Base-by-base conservation (phyloP, 2,329 filamentous ascomycete species). In the Aspergillus sp. region DNA sequence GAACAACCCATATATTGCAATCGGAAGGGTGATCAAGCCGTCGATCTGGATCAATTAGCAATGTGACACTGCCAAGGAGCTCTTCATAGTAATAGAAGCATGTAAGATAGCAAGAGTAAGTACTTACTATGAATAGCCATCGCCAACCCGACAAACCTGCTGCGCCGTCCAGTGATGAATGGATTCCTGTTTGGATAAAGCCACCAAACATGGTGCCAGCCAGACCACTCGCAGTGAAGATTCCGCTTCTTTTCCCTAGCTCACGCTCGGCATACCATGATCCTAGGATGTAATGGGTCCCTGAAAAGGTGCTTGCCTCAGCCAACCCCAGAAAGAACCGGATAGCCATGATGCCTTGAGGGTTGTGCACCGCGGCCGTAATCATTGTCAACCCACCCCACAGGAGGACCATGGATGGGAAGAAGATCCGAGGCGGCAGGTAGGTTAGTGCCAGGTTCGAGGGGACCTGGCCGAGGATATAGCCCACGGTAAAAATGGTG, bases 1-100 rank as follows among this genome's bases (percentile, higher is more conserved):
- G 31, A 78, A 68, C 51, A 76, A 77, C 23, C 78, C 79, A 37
- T 76, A 70, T 19, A 79, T 70, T 9, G 70, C 78, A 47, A 76
- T 77, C 35, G 73, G 79, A 39, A 78, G 58, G 7, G 76, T 77
- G 51, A 79, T 79, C 27, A 76, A 52, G 3, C 73, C 73, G 55
- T 76, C 73, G 35, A 76, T 69, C 66, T 69, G 27, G 15, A 11
- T 31, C 27, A 31, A 3, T 51, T 33, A 54, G 27, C 27, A 31
- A 8, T 4, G 27, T 11, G 9, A 31, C 9, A 31, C 27, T 31
- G 9, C 27, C 9, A 31, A 4, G 9, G 27, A 11, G 27, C 9
- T 31, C 27, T 31, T 31, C 27, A 31, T 31, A 31, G 9, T 9
- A 44, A 17, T 6, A 6, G 12, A 19, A 11, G 9, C 21, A 4